Conservation (phyloP, 345 rosid species). For the Eucalyptus coolabah region DNA sequence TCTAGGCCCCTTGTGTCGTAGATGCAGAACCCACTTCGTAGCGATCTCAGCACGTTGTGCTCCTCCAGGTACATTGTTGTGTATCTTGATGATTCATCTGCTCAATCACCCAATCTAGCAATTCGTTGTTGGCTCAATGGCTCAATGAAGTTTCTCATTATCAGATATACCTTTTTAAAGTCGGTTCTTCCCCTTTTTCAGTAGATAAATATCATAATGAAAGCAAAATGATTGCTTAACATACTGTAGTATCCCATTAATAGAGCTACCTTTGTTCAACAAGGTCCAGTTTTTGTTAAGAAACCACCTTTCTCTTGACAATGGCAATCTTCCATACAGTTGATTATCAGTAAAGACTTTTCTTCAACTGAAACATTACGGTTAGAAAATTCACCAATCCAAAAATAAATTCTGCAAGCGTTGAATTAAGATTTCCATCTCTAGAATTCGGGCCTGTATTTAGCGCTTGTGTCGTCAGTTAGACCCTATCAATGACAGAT, state of each 20-base stretch:
- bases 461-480: background rate
- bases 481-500: background rate
- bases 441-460: background rate
- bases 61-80: slow-evolving; percentile 39
- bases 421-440: background rate
- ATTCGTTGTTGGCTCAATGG: background rate
- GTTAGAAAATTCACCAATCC: background rate
- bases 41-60: slow-evolving; percentile 43
- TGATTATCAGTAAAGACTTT: background rate
- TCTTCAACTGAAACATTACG: background rate
- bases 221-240: background rate
- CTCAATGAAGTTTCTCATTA: background rate
- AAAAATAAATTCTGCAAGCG: background rate
- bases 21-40: slow-evolving; percentile 34
- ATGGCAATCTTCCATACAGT: background rate
- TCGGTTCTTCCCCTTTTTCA: background rate
- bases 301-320: background rate
- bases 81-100: background rate
- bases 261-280: background rate
- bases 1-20: slow-evolving; percentile 42
- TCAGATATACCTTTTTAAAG: background rate
- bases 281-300: background rate
- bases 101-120: background rate
- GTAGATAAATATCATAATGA: background rate
- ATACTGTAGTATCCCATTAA: background rate